These are phyloP conservation scores for Camellia oleifera DNA, from an alignment of 179 eudicot species.

Conservation along the genomic window DNA sequence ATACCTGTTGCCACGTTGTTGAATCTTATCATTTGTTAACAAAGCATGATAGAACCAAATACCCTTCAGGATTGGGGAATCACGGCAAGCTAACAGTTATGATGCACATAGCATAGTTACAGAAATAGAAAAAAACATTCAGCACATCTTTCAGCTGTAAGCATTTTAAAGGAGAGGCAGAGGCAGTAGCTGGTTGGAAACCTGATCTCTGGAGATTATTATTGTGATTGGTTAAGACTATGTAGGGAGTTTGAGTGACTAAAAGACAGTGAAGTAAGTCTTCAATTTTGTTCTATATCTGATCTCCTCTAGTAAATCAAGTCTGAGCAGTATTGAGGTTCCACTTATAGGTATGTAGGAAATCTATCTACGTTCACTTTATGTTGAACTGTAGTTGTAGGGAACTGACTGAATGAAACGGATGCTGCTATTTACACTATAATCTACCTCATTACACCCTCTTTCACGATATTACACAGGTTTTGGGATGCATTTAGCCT, in stretches of 20 bases:
- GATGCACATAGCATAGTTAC: slow-evolving; percentile 30
- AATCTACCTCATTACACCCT: too few relatives aligned
- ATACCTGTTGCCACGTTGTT: background rate
- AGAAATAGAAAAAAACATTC: slow-evolving; percentile 29
- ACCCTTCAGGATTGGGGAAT: slow-evolving; percentile 9
- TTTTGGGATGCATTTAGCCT: too few relatives aligned
- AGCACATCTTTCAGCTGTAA: slow-evolving; percentile 31
- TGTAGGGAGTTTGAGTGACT: background rate
- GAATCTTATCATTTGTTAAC: slow-evolving; percentile 13
- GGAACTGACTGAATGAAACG: too few relatives aligned
- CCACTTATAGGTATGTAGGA: background rate
- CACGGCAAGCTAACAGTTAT: slow-evolving; percentile 13
- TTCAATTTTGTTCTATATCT: background rate
- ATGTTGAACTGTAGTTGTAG: too few relatives aligned
- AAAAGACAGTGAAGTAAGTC: background rate
- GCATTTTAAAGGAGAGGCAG: slow-evolving; percentile 2
- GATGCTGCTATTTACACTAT: too few relatives aligned
- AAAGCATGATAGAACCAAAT: background rate
- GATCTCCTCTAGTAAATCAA: background rate
- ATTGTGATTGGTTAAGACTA: background rate
- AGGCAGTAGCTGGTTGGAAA: background rate
- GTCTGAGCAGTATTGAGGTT: background rate
- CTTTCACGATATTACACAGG: too few relatives aligned
- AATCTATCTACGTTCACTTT: background rate
- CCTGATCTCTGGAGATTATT: background rate